A percentile compares a stretch with the other conserved stretches of the same genome.
These are phyloP conservation scores for Epichloe amarillans DNA, from an alignment of 2,329 filamentous ascomycete genomes.

Conservation along the genomic window DNA sequence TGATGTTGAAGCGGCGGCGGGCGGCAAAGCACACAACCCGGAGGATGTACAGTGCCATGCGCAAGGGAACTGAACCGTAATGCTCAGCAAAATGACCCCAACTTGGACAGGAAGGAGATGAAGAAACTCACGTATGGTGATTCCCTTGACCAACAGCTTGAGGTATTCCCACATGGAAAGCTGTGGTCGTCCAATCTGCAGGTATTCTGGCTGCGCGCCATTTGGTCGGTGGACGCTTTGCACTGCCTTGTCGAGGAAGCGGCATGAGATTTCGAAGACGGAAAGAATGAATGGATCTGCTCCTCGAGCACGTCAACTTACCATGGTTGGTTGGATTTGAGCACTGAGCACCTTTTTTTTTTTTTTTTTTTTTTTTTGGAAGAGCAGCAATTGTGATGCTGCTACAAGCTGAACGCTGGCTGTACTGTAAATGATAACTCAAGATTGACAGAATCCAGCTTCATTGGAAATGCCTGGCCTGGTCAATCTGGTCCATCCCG, in stretches of 20 bases:
- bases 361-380: no score
- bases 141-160: constrained; percentile 3
- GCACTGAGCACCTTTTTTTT: no score
- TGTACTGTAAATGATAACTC: no score
- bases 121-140: constrained; percentile 2
- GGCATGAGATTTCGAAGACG: not conserved
- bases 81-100: no score
- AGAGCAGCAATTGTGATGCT: no score
- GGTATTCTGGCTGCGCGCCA: not conserved
- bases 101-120: not conserved
- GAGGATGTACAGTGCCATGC: constrained; percentile 2
- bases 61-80: not conserved
- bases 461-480: no score
- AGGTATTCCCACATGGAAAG: constrained; percentile 4
- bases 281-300: not conserved
- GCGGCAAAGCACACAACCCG: constrained; percentile 6
- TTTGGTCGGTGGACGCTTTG: not conserved
- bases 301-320: not conserved
- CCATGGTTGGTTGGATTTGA: not conserved
- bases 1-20: constrained; percentile 5
- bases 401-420: no score
- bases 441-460: no score
- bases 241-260: not conserved
- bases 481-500: no score
- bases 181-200: constrained; percentile 3